Percentiles rank a stretch among this genome's conserved stretches.
phyloP scores from a whole-genome alignment of 208 protist genomes.

The Porcisia deanei region DNA sequence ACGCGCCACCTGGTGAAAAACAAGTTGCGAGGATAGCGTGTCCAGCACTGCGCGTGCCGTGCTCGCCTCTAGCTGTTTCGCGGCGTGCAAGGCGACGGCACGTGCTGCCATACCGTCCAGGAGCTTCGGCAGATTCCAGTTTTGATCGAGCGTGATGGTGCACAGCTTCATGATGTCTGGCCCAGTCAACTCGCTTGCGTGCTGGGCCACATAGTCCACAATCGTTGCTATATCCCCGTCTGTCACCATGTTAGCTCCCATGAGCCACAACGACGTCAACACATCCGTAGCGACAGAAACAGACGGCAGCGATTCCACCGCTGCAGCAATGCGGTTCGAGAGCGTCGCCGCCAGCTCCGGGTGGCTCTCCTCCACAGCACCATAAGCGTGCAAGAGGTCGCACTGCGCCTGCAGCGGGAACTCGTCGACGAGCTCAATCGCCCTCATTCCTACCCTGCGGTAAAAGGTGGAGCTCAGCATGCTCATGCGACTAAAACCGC shows the following conservation, averaged over 20 bases:
- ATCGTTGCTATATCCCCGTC: slow-evolving; percentile 23
- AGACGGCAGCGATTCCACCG: slow-evolving; percentile 31
- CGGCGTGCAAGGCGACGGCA: slow-evolving; percentile 34
- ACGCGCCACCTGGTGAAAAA: slow-evolving; percentile 56
- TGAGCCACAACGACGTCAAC: slow-evolving; percentile 65
- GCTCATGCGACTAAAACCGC: slow-evolving; percentile 67
- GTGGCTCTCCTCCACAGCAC: slow-evolving; percentile 46
- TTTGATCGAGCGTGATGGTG: slow-evolving; percentile 44
- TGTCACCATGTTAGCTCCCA: slow-evolving; percentile 41
- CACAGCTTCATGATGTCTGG: slow-evolving; percentile 60
- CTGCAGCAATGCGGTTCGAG: slow-evolving; percentile 32
- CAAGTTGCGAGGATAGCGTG: slow-evolving; percentile 43
- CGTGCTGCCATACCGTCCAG: slow-evolving; percentile 53
- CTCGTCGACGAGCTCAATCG: slow-evolving; percentile 32
- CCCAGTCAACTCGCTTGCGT: slow-evolving; percentile 44
- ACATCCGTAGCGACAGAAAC: slow-evolving; percentile 55
- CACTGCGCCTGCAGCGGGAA: slow-evolving; percentile 61
- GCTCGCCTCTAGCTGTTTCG: slow-evolving; percentile 38
- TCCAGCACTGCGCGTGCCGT: slow-evolving; percentile 66
- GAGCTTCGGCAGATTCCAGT: slow-evolving; percentile 50
- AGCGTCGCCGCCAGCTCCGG: slow-evolving; percentile 29
- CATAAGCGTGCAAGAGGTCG: slow-evolving; percentile 64
- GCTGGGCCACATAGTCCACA: slow-evolving; percentile 39
- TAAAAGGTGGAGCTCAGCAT: slow-evolving; percentile 70
- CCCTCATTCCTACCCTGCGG: slow-evolving; percentile 40